Evolutionary conservation across 768 basidiomycete genomes (phyloP).

Genomic region (Gymnopilus junonius): DNA sequence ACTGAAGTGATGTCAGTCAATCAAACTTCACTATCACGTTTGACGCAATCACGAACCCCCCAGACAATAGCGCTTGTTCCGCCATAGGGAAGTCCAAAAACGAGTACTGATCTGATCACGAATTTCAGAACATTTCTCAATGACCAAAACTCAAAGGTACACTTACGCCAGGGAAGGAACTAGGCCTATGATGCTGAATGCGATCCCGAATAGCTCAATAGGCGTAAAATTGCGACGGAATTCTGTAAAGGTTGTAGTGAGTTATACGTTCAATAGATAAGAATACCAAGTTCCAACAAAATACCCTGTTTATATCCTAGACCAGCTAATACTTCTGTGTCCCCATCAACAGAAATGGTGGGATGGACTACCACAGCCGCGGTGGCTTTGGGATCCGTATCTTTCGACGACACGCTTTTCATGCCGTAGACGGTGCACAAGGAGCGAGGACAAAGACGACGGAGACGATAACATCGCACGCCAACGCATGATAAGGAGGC

Average conservation of each 20-base stretch:
- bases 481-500: neutral
- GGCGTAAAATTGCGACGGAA: slow-evolving; percentile 50
- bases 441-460: neutral
- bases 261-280: neutral
- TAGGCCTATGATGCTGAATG: slow-evolving; percentile 65
- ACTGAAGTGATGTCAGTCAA: slow-evolving; percentile 44
- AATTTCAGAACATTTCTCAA: too few relatives aligned
- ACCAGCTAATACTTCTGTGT: slow-evolving; percentile 44
- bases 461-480: neutral
- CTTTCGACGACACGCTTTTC: neutral
- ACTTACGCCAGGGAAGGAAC: slow-evolving; percentile 63
- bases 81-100: slow-evolving; percentile 64
- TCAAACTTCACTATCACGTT: too few relatives aligned
- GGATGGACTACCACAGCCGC: neutral
- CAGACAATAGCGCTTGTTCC: slow-evolving; percentile 69
- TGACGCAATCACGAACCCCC: slow-evolving; percentile 51
- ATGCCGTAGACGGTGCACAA: neutral
- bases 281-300: too few relatives aligned
- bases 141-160: too few relatives aligned
- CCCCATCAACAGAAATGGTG: slow-evolving; percentile 17
- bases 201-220: slow-evolving; percentile 58
- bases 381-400: neutral
- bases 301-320: slow-evolving; percentile 52
- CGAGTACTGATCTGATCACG: slow-evolving; percentile 40
- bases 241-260: slow-evolving; percentile 26